Conservation (phyloP, 2,329 filamentous ascomycete species). For the Hypoxylon sp. region DNA sequence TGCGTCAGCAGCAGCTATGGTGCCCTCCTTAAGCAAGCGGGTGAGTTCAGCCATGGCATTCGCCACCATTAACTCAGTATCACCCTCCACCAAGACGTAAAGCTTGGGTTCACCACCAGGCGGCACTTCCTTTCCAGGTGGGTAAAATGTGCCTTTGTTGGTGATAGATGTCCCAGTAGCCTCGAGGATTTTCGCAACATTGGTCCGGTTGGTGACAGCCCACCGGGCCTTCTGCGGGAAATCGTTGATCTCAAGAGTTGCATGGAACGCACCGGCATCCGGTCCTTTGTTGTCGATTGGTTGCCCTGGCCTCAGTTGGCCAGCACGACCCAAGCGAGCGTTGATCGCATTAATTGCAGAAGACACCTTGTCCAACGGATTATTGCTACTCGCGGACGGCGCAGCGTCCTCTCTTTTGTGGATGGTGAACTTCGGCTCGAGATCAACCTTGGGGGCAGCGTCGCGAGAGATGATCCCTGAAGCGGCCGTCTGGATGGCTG, state of each 20-base stretch:
- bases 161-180: conserved; percentile 96
- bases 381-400: conserved; percentile 63
- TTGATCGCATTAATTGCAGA: conserved; percentile 95
- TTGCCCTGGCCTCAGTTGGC: conserved; percentile 90
- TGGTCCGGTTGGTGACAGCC: conserved; percentile 98
- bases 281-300: conserved; percentile 99
- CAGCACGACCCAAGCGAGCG: conserved; percentile 87
- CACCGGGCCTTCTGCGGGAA: conserved; percentile 98
- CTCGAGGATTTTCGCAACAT: conserved; percentile 98
- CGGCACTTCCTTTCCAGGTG: conserved; percentile 83
- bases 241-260: conserved; percentile 98
- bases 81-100: conserved; percentile 97
- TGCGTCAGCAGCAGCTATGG: conserved; percentile 89
- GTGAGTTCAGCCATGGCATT: conserved; percentile 93
- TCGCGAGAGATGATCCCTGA: conserved; percentile 71
- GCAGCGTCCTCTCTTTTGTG: conserved; percentile 75
- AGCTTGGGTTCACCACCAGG: conserved; percentile 87
- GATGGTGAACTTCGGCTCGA: conserved; percentile 76
- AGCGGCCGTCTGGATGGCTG: conserved; percentile 73
- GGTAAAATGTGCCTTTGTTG: conserved; percentile 94
- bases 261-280: conserved; percentile 96
- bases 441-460: conserved; percentile 61
- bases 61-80: conserved; percentile 92
- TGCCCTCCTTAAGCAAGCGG: conserved; percentile 89
- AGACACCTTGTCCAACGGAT: conserved; percentile 86